Conservation (phyloP, 2,329 filamentous ascomycete genomes). For the Claviceps sp. region DNA sequence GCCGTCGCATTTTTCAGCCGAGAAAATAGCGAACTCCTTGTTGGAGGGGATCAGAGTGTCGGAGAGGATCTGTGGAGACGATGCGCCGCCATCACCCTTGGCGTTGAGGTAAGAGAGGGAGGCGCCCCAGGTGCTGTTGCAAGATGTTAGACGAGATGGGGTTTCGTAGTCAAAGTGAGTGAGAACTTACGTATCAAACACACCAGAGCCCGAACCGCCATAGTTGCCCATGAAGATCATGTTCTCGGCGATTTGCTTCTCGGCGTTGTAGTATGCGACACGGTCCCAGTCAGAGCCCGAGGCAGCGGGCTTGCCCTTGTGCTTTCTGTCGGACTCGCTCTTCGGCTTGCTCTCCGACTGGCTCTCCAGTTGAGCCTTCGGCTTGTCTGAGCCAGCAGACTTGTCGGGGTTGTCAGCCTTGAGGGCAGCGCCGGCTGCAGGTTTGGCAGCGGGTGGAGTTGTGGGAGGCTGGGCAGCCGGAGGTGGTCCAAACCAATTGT, state of each 20-base stretch:
- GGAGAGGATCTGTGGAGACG: slow-evolving; percentile 25
- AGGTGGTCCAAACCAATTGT: slow-evolving; percentile 32
- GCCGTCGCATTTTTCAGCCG: slow-evolving; percentile 26
- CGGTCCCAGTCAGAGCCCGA: slow-evolving; percentile 25
- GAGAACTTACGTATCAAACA: slow-evolving; percentile 28
- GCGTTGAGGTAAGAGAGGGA: slow-evolving; percentile 32
- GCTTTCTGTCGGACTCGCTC: neutral
- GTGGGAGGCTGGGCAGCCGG: neutral
- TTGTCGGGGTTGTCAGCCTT: neutral
- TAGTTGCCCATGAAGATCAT: slow-evolving; percentile 36
- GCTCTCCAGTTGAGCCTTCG: neutral
- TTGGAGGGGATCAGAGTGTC: slow-evolving; percentile 26
- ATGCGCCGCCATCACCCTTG: slow-evolving; percentile 24
- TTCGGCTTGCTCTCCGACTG: neutral
- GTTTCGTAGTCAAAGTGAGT: neutral
- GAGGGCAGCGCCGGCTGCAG: slow-evolving; percentile 9
- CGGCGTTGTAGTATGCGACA: slow-evolving; percentile 31
- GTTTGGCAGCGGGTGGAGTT: slow-evolving; percentile 5
- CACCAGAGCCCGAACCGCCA: slow-evolving; percentile 29
- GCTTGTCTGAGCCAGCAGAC: neutral
- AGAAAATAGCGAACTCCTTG: slow-evolving; percentile 33
- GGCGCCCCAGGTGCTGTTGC: slow-evolving; percentile 27
- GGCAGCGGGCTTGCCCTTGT: slow-evolving; percentile 2
- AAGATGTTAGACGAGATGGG: neutral
- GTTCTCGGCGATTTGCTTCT: slow-evolving; percentile 25